phyloP scores from a whole-genome alignment of 2,329 filamentous ascomycete genomes.

The Colletotrichum graminicola region DNA sequence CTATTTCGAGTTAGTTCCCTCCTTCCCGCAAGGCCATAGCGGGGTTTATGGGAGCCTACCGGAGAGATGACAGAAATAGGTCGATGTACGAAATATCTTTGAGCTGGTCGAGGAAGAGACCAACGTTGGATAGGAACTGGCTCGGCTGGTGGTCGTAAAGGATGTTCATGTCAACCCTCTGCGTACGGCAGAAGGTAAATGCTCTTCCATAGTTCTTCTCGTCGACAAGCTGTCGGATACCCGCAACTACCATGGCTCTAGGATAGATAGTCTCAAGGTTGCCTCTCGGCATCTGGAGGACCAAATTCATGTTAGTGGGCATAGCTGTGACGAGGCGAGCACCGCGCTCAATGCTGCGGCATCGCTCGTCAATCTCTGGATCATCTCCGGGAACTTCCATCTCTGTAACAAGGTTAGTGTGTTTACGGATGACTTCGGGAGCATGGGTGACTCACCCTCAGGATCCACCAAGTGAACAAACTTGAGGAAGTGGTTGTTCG shows the following conservation, averaged over 20 bases:
- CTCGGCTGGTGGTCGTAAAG: slow-evolving; percentile 91
- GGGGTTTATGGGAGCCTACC: slow-evolving; percentile 60
- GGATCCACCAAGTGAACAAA: slow-evolving; percentile 84
- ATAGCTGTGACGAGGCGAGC: slow-evolving; percentile 89
- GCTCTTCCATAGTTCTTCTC: slow-evolving; percentile 84
- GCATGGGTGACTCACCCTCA: slow-evolving; percentile 64
- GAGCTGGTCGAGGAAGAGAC: slow-evolving; percentile 85
- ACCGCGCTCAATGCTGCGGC: slow-evolving; percentile 90
- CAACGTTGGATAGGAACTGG: slow-evolving; percentile 83
- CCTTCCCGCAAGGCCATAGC: background rate
- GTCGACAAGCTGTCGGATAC: slow-evolving; percentile 85
- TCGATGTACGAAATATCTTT: slow-evolving; percentile 87
- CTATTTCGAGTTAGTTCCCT: slow-evolving; percentile 55
- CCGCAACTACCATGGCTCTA: slow-evolving; percentile 90
- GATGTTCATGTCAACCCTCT: slow-evolving; percentile 98
- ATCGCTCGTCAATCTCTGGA: slow-evolving; percentile 91
- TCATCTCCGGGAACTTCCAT: slow-evolving; percentile 89
- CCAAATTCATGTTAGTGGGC: slow-evolving; percentile 85
- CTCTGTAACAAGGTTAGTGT: slow-evolving; percentile 61
- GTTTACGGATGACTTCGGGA: too few relatives aligned
- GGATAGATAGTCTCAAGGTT: slow-evolving; percentile 97
- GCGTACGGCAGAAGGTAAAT: slow-evolving; percentile 88
- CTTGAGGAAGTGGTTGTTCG: slow-evolving; percentile 91
- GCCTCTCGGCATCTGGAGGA: slow-evolving; percentile 94
- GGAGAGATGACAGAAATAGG: slow-evolving; percentile 87